Percentiles rank a stretch among this genome's conserved stretches.
phyloP scores from a whole-genome alignment of 148 eudicot species.

The Arbutus unedo region DNA sequence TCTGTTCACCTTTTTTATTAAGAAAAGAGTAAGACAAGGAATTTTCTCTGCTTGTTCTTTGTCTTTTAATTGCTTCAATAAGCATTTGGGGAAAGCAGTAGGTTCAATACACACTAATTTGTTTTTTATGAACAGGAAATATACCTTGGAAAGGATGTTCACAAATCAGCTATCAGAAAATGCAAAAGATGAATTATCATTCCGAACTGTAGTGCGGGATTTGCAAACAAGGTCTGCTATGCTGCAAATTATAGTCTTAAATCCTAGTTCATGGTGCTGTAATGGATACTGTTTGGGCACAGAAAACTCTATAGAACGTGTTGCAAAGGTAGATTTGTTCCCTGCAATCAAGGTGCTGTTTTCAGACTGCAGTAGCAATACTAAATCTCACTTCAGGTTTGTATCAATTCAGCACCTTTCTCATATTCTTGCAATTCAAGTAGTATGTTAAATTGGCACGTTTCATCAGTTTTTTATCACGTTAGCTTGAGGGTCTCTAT shows the following conservation, averaged over 20 bases:
- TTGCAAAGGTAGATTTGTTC: constrained; percentile 47
- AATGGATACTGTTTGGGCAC: constrained; percentile 43
- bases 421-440: neutral
- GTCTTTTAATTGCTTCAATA: neutral
- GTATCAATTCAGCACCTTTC: constrained; percentile 11
- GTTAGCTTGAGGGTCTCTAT: neutral
- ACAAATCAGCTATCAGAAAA: constrained; percentile 67
- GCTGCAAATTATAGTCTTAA: constrained; percentile 74
- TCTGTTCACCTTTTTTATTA: neutral
- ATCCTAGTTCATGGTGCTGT: constrained; percentile 75
- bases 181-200: constrained; percentile 86
- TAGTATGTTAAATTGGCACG: neutral
- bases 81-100: neutral
- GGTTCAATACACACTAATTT: constrained; percentile 10
- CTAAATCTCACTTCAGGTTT: constrained; percentile 47
- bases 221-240: constrained; percentile 47
- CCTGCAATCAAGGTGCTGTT: constrained; percentile 72
- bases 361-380: constrained; percentile 32
- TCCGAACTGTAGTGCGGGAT: constrained; percentile 75
- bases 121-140: constrained; percentile 45
- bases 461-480: neutral
- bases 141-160: constrained; percentile 88
- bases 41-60: neutral
- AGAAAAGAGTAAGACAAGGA: neutral
- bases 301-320: constrained; percentile 33